phyloP scores from a whole-genome alignment of 768 basidiomycete genomes.

The Pulveroboletus frians region DNA sequence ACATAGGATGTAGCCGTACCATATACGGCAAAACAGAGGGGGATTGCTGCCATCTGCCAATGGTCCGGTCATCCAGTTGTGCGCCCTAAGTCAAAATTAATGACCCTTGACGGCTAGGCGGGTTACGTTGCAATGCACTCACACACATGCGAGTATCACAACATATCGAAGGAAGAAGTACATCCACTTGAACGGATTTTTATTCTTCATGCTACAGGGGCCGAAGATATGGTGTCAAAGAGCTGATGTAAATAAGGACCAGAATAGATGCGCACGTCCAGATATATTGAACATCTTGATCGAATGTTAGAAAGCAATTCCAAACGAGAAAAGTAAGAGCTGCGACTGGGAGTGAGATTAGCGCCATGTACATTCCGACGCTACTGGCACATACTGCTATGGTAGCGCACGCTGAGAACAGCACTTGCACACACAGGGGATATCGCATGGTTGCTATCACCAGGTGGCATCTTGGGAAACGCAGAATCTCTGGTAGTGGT shows the following conservation, averaged over 20 bases:
- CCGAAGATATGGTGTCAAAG: neutral
- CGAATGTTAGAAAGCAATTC: neutral
- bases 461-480: neutral
- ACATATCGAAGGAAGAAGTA: too few species aligned
- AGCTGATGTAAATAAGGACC: neutral
- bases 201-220: slow-evolving; percentile 18
- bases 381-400: neutral
- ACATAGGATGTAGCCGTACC: slow-evolving; percentile 1
- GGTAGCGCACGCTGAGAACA: slow-evolving; percentile 8
- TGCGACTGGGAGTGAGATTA: slow-evolving; percentile 6
- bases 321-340: slow-evolving; percentile 11
- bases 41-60: neutral
- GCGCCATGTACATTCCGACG: neutral
- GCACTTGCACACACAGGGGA: neutral
- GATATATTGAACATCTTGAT: slow-evolving; percentile 6
- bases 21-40: neutral
- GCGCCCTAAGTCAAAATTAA: slow-evolving; percentile 5
- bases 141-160: slow-evolving; percentile 15
- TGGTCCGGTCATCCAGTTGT: slow-evolving; percentile 3
- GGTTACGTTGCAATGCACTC: slow-evolving; percentile 1
- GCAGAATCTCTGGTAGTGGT: neutral
- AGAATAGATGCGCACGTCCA: slow-evolving; percentile 18
- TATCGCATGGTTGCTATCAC: neutral
- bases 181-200: neutral
- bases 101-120: neutral